A percentile compares a stretch with the other conserved stretches of the same genome.
Evolutionary conservation across 2,329 filamentous ascomycete species (phyloP).

Genomic region (Xylariaceae sp.): DNA sequence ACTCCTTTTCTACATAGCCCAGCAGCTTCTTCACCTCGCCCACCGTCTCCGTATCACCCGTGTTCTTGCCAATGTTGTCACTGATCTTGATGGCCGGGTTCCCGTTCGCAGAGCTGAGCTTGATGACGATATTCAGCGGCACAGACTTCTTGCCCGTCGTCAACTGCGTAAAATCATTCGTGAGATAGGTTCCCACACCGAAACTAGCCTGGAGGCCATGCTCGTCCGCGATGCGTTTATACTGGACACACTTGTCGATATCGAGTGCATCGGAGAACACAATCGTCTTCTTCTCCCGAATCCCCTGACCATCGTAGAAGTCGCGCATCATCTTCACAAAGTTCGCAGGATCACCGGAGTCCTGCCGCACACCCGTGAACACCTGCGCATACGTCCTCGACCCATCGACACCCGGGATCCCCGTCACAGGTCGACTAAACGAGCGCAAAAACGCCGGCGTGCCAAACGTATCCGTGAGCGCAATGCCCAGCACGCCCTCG

Average conservation of each 20-base stretch:
- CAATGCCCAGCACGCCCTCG: slow-evolving; percentile 74
- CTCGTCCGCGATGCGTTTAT: slow-evolving; percentile 76
- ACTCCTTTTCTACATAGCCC: slow-evolving; percentile 79
- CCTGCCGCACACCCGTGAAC: slow-evolving; percentile 80
- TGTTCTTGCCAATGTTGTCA: slow-evolving; percentile 91
- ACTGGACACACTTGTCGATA: slow-evolving; percentile 83
- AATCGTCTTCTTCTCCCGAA: slow-evolving; percentile 77
- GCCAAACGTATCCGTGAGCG: slow-evolving; percentile 93
- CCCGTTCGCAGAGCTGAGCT: slow-evolving; percentile 79
- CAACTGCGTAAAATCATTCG: slow-evolving; percentile 80
- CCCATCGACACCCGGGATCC: slow-evolving; percentile 38
- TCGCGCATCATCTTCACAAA: slow-evolving; percentile 74
- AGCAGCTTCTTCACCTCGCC: slow-evolving; percentile 77
- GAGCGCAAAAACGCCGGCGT: slow-evolving; percentile 82
- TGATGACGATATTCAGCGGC: slow-evolving; percentile 96
- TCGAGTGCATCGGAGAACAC: slow-evolving; percentile 96
- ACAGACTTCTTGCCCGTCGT: slow-evolving; percentile 75
- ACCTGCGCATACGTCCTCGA: slow-evolving; percentile 69
- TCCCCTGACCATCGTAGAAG: slow-evolving; percentile 72
- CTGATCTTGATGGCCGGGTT: slow-evolving; percentile 86
- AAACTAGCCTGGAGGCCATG: slow-evolving; percentile 82
- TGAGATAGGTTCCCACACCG: slow-evolving; percentile 91
- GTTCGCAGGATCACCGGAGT: slow-evolving; percentile 77
- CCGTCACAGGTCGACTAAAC: slow-evolving; percentile 62
- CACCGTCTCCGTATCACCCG: slow-evolving; percentile 74